Conservation (phyloP, 768 basidiomycete genomes). For the Suillus alpinus region DNA sequence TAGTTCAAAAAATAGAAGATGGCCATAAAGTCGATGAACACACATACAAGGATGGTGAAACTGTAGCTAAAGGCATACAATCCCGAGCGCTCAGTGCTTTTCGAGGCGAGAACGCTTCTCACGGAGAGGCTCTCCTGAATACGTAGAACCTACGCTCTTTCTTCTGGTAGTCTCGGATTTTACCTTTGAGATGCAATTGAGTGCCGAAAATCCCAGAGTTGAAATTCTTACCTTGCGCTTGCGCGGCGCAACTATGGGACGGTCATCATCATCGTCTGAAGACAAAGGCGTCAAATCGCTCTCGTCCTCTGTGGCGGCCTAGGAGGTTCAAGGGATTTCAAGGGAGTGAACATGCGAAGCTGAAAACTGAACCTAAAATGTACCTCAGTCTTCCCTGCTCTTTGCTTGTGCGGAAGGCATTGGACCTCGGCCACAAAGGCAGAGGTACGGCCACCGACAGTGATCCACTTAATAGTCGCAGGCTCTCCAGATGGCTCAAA, state of each 20-base stretch:
- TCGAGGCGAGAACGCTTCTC: background rate
- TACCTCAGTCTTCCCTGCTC: constrained; percentile 1
- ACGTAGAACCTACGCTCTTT: background rate
- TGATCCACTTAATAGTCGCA: constrained; percentile 74
- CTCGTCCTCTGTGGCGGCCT: background rate
- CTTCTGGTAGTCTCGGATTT: background rate
- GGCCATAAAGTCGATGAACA: background rate
- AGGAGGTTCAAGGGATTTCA: background rate
- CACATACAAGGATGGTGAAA: background rate
- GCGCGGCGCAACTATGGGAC: background rate
- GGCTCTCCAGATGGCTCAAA: constrained; percentile 62
- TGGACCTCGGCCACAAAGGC: constrained; percentile 70
- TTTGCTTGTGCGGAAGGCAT: constrained; percentile 21
- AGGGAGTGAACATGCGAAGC: background rate
- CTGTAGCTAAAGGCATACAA: background rate
- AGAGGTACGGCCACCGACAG: constrained; percentile 75
- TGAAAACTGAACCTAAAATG: background rate
- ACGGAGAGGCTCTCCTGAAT: background rate
- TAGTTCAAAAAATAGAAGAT: background rate
- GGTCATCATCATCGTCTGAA: background rate
- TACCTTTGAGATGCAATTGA: background rate
- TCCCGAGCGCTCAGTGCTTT: background rate
- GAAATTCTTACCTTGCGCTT: constrained; percentile 4
- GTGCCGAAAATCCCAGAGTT: background rate
- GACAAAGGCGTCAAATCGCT: constrained; percentile 1